Evolutionary conservation across 1,139 yeast genomes (phyloP).

Genomic region (Saccharomycopsis crataegensis): DNA sequence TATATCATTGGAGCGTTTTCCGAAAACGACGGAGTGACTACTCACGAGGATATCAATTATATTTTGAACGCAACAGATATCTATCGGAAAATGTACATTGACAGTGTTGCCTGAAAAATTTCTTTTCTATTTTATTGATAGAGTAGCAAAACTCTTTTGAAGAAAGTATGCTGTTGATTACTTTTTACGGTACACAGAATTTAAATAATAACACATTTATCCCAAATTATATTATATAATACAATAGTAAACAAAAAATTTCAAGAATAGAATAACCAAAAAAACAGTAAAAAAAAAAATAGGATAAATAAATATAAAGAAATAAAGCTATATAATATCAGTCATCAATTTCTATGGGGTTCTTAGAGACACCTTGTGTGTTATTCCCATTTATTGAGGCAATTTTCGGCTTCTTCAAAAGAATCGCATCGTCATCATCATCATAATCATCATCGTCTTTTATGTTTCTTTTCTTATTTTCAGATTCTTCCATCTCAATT

Average conservation of each 20-base stretch:
- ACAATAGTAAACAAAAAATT: too few relatives aligned
- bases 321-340: too few relatives aligned
- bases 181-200: background rate
- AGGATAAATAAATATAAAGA: too few relatives aligned
- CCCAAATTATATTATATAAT: too few relatives aligned
- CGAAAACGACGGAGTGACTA: constrained; percentile 29
- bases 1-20: constrained; percentile 48
- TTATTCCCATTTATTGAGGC: too few relatives aligned
- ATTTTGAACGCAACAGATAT: constrained; percentile 28
- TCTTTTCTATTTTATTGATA: background rate
- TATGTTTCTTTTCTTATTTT: constrained; percentile 3
- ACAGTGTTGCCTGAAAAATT: background rate
- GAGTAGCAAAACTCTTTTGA: background rate
- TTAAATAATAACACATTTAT: too few relatives aligned
- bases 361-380: too few relatives aligned
- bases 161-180: background rate
- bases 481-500: background rate
- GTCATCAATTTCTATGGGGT: too few relatives aligned
- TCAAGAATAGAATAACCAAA: too few relatives aligned
- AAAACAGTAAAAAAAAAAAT: too few relatives aligned
- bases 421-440: background rate
- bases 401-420: too few relatives aligned
- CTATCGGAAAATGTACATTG: constrained; percentile 14
- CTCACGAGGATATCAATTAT: constrained; percentile 39
- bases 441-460: constrained; percentile 17